These are phyloP conservation scores for Irineochytrium annulatum DNA, from an alignment of 192 early-diverging fungal species.

Conservation along the genomic window DNA sequence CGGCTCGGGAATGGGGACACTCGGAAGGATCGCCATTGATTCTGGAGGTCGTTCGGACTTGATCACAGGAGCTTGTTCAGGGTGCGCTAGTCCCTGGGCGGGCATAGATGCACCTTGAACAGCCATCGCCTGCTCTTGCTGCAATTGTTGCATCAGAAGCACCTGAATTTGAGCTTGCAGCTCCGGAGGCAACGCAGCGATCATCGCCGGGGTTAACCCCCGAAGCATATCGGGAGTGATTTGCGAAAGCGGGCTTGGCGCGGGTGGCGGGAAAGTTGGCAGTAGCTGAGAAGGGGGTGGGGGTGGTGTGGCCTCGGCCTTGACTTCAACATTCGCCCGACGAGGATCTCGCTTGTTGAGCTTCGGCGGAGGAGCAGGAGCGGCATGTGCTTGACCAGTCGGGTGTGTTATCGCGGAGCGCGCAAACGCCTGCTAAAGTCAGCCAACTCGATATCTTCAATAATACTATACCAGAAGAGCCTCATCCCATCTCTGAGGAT, in stretches of 20 bases:
- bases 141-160: background rate
- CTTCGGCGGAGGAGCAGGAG: background rate
- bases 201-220: background rate
- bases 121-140: background rate
- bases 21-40: too few relatives aligned
- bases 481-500: constrained; percentile 10
- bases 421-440: background rate
- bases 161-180: background rate
- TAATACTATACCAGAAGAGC: background rate
- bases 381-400: background rate
- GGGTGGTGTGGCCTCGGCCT: background rate
- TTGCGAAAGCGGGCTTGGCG: background rate
- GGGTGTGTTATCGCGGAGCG: background rate
- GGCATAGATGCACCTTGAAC: background rate
- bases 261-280: background rate
- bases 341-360: too few relatives aligned
- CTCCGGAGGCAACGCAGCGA: background rate
- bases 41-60: too few relatives aligned
- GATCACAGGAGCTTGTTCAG: constrained; percentile 10
- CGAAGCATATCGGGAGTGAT: background rate
- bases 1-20: too few relatives aligned
- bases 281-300: background rate
- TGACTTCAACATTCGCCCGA: background rate
- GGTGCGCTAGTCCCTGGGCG: background rate
- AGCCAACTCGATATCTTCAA: background rate